A percentile compares a stretch with the other conserved stretches of the same genome.
phyloP scores from a whole-genome alignment of 2,329 filamentous ascomycete species.

The Didymella glomerata region DNA sequence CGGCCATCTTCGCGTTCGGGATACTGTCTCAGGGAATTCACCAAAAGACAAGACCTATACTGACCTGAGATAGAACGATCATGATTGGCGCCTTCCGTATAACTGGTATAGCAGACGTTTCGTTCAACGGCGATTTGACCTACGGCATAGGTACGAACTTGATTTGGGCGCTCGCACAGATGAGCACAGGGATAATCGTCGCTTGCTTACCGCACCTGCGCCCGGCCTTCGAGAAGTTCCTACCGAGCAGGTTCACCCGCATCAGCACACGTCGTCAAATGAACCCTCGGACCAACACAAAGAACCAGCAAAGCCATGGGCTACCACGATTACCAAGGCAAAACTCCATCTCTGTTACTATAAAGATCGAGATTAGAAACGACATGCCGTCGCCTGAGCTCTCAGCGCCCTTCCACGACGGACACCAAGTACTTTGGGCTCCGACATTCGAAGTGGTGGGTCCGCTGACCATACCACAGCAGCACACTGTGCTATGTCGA shows the following conservation, averaged over 20 bases:
- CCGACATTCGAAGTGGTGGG: conserved; percentile 31
- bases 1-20: conserved; percentile 36
- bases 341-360: conserved; percentile 31
- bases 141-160: conserved; percentile 27
- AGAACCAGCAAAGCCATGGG: not conserved
- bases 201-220: conserved; percentile 36
- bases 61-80: not conserved
- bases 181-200: conserved; percentile 38
- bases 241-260: conserved; percentile 1
- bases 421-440: conserved; percentile 19
- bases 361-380: conserved; percentile 28
- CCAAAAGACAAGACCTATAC: not conserved
- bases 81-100: conserved; percentile 10
- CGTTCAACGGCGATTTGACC: conserved; percentile 23
- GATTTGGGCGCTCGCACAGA: conserved; percentile 33
- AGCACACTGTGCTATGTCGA: not conserved
- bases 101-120: not conserved
- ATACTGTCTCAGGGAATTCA: conserved; percentile 26
- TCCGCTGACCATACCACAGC: conserved; percentile 6
- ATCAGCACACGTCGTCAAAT: conserved; percentile 25
- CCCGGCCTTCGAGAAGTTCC: conserved; percentile 35
- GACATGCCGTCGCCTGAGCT: conserved; percentile 1
- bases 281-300: not conserved
- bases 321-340: not conserved
- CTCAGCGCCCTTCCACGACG: conserved; percentile 22